phyloP scores from a whole-genome alignment of 2,329 filamentous ascomycete genomes.

The Xylariomycetidae sp. region DNA sequence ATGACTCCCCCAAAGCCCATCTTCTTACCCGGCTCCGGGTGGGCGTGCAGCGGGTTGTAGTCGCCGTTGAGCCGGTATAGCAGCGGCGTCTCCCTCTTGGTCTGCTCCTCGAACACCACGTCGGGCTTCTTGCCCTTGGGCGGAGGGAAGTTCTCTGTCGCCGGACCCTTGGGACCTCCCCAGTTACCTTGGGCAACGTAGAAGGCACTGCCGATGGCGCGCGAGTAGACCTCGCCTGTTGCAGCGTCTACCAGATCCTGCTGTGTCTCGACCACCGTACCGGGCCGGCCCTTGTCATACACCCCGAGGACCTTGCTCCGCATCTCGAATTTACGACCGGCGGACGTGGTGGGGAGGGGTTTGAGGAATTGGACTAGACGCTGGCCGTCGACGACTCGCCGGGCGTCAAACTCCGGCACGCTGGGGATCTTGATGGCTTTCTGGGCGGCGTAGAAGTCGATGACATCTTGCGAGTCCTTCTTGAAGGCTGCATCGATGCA shows the following conservation, averaged over 20 bases:
- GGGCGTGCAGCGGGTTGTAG: conserved; percentile 90
- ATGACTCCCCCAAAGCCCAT: conserved; percentile 91
- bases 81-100: conserved; percentile 65
- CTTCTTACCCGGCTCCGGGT: conserved; percentile 75
- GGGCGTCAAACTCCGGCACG: conserved; percentile 71
- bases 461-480: conserved; percentile 66
- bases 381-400: conserved; percentile 77
- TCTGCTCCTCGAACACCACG: conserved; percentile 64
- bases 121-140: conserved; percentile 70
- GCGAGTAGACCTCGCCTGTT: conserved; percentile 66
- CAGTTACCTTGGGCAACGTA: conserved; percentile 76
- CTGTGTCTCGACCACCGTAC: conserved; percentile 77
- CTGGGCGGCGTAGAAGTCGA: conserved; percentile 77
- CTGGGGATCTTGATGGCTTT: conserved; percentile 64
- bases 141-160: conserved; percentile 72
- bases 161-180: conserved; percentile 87
- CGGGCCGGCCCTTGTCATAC: conserved; percentile 84
- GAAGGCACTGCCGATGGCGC: conserved; percentile 67
- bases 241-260: conserved; percentile 67
- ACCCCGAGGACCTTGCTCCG: conserved; percentile 76
- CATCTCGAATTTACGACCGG: conserved; percentile 69
- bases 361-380: conserved; percentile 74
- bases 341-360: conserved; percentile 67
- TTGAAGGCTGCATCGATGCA: conserved; percentile 60
- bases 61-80: conserved; percentile 86